These are phyloP conservation scores for Gomphus bonarii DNA, from an alignment of 1,284 basidiomycete species.

Conservation along the genomic window DNA sequence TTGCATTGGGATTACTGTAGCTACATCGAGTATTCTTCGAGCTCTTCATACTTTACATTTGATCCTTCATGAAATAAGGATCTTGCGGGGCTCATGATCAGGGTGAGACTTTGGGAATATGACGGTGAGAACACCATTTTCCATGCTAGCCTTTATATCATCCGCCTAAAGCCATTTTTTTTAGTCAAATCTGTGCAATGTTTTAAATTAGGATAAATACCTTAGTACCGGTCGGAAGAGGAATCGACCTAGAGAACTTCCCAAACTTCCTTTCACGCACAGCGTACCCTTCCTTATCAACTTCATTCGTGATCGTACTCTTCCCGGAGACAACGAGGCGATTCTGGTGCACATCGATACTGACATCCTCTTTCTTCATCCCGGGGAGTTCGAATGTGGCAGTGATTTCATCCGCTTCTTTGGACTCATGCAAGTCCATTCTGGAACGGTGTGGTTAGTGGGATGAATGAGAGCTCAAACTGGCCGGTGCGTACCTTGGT, in stretches of 20 bases:
- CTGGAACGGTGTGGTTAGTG: too few relatives aligned
- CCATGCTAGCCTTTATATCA: slow-evolving; percentile 13
- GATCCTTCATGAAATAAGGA: slow-evolving; percentile 11
- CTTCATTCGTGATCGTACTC: slow-evolving; percentile 17
- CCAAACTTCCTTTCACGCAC: slow-evolving; percentile 28
- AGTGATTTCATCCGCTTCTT: slow-evolving; percentile 26
- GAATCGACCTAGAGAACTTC: slow-evolving; percentile 26
- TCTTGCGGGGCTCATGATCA: slow-evolving; percentile 16
- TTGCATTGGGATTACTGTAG: too few relatives aligned
- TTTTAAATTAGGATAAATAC: slow-evolving; percentile 9
- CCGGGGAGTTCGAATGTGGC: slow-evolving; percentile 36
- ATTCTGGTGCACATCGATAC: slow-evolving; percentile 28
- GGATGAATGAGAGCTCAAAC: too few relatives aligned
- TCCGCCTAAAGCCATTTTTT: too few relatives aligned
- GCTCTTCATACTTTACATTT: too few relatives aligned
- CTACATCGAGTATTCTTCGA: too few relatives aligned
- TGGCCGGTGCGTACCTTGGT: too few relatives aligned
- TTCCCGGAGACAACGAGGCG: slow-evolving; percentile 29
- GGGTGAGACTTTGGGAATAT: slow-evolving; percentile 21
- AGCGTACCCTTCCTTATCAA: slow-evolving; percentile 23
- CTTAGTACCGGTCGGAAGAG: slow-evolving; percentile 28
- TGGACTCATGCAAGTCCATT: too few relatives aligned
- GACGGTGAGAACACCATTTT: slow-evolving; percentile 21
- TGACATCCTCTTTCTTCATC: slow-evolving; percentile 28
- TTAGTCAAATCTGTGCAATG: too few relatives aligned